These are phyloP conservation scores for Combretum micranthum DNA, from an alignment of 345 rosid genomes.

Conservation along the genomic window DNA sequence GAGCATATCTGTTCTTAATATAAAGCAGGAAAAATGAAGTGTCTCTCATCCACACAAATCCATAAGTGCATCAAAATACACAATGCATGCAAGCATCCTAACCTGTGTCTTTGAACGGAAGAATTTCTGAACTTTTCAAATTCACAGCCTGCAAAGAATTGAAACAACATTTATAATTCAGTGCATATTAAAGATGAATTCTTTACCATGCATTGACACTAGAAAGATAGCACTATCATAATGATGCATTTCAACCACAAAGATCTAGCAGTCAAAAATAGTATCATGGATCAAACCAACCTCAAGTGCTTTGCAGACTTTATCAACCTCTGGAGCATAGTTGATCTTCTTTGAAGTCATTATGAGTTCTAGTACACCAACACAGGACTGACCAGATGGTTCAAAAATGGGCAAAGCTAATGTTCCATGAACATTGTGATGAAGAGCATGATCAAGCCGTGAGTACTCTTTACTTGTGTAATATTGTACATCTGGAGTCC, in stretches of 20 bases:
- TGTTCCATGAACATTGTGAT: conserved; percentile 70
- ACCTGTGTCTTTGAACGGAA: conserved; percentile 75
- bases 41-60: conserved; percentile 32
- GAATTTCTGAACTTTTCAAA: conserved; percentile 77
- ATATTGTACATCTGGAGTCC: conserved; percentile 94
- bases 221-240: too few relatives aligned
- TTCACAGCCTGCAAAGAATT: conserved; percentile 75
- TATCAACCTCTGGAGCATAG: conserved; percentile 89
- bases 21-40: too few relatives aligned
- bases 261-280: background rate
- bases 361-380: conserved; percentile 86
- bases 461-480: conserved; percentile 77
- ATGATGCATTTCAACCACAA: too few relatives aligned
- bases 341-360: conserved; percentile 80
- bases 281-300: conserved; percentile 30
- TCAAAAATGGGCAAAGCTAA: conserved; percentile 94
- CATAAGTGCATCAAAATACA: conserved; percentile 25
- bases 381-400: conserved; percentile 69
- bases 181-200: too few relatives aligned
- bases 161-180: conserved; percentile 16
- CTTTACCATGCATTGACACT: too few relatives aligned
- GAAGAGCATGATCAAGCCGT: conserved; percentile 68
- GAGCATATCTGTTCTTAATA: too few relatives aligned
- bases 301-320: conserved; percentile 98
- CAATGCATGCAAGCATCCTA: conserved; percentile 20